Conservation (phyloP, 2,329 filamentous ascomycete genomes). For the Coleophoma eucalyptorum region DNA sequence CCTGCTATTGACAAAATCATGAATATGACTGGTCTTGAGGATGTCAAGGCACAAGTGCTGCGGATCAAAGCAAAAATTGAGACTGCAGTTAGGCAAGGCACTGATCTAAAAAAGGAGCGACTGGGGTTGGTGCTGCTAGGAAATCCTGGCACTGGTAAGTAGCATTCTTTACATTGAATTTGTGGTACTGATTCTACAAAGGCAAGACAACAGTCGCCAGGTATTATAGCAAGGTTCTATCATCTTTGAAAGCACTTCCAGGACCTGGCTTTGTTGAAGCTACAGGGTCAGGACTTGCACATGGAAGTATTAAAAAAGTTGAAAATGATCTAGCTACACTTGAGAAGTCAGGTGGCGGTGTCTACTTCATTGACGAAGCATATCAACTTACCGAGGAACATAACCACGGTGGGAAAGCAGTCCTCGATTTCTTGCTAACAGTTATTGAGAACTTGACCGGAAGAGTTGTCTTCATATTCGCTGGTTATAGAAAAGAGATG, state of each 20-base stretch:
- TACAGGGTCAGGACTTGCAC: conserved; percentile 63
- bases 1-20: conserved; percentile 59
- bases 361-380: conserved; percentile 75
- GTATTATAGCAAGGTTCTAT: conserved; percentile 63
- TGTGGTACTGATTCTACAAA: conserved; percentile 47
- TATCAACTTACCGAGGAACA: conserved; percentile 66
- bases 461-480: conserved; percentile 68
- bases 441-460: conserved; percentile 70
- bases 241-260: conserved; percentile 56
- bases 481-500: conserved; percentile 73
- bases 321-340: conserved; percentile 55
- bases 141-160: conserved; percentile 68
- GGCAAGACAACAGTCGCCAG: conserved; percentile 71
- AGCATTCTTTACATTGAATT: neutral
- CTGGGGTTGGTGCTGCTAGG: conserved; percentile 63
- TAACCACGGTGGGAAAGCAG: conserved; percentile 51
- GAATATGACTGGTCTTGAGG: conserved; percentile 67
- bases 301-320: conserved; percentile 53
- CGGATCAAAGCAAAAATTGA: conserved; percentile 61
- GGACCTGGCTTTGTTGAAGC: conserved; percentile 61
- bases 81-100: conserved; percentile 50
- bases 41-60: conserved; percentile 62
- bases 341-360: conserved; percentile 62
- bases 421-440: conserved; percentile 67
- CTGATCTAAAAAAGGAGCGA: conserved; percentile 52